A percentile compares a stretch with the other conserved stretches of the same genome.
Evolutionary conservation across 805 yeast species (phyloP).

Genomic region (Monosporozyma servazzii): DNA sequence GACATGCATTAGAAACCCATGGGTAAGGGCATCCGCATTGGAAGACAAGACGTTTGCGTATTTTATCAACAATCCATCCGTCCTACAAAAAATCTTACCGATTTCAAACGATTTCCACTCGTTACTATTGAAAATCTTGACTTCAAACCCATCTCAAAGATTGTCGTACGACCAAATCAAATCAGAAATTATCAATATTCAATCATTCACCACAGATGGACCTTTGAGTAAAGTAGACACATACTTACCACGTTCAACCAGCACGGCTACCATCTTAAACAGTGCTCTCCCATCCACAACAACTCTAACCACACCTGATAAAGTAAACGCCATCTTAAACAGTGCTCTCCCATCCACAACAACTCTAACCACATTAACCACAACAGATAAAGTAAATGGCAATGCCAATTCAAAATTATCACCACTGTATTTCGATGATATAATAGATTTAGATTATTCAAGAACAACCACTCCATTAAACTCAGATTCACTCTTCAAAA

Average conservation of each 20-base stretch:
- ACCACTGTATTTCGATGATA: too few relatives aligned
- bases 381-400: not conserved
- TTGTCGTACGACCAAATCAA: conserved; percentile 16
- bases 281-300: not conserved
- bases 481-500: not conserved
- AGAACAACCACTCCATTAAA: not conserved
- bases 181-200: conserved; percentile 17
- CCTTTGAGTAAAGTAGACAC: conserved; percentile 14
- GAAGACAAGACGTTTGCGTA: conserved; percentile 58
- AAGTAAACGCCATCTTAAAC: not conserved
- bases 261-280: not conserved
- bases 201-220: conserved; percentile 22
- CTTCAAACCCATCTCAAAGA: conserved; percentile 30
- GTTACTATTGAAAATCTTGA: conserved; percentile 34
- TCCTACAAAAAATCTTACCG: conserved; percentile 62
- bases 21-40: conserved; percentile 66
- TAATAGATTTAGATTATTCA: not conserved
- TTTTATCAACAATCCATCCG: conserved; percentile 44
- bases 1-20: conserved; percentile 78
- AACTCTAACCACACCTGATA: not conserved
- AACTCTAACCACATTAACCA: not conserved
- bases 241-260: not conserved
- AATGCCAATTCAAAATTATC: too few relatives aligned
- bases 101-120: conserved; percentile 52
- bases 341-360: not conserved